Evolutionary conservation across 108 stramenopile genomes (phyloP), one percentile per base, ranked within the genome.

Genomic region (Aurantiochytrium sp.): DNA sequence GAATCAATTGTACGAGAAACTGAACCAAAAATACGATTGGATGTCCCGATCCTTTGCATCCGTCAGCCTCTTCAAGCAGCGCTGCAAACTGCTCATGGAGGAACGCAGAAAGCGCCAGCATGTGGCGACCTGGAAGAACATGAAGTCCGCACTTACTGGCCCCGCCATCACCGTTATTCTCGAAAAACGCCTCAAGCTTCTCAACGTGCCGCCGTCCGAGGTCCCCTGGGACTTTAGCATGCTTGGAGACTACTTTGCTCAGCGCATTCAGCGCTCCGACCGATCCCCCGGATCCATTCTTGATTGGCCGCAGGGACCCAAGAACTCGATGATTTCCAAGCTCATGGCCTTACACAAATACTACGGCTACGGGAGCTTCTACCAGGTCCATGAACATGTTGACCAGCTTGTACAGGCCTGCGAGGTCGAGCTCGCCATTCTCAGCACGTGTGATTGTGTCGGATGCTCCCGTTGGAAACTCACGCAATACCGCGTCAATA

Each of bases 391-490:
- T 23, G 64, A 69, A 23, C 64, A 69, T 23, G 64, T 69, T 23
- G 64, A 69, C 42, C 64, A 69, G 64, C 64, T 69, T 42, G 64
- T 69, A 23, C 64, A 69, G 64, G 64, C 64, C 64, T 69, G 64
- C 64, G 64, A 69, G 64, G 64, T 69, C 64, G 64, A 69, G 64
- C 64, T 69, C 64, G 64, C 64, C 64, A 69, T 69, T 42, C 64
- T 69, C 64, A 69, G 64, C 42, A 69, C 64, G 2, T 69, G 64
- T 23, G 18, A 69, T 6, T 69, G 64, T 23, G 64, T 23, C 12
- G 18, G 64, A 8, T 69, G 64, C 64, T 69, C 64, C 8, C 35
- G 25, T 14, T 69, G 64, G 64, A 18, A 69, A 6, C 18, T 69
- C 14, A 6, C 18, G 10, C 21, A 69, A 23, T 69, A 69, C 42